These are phyloP conservation scores for Lathyrus sativus DNA, from an alignment of 306 rosid genomes.

Conservation along the genomic window DNA sequence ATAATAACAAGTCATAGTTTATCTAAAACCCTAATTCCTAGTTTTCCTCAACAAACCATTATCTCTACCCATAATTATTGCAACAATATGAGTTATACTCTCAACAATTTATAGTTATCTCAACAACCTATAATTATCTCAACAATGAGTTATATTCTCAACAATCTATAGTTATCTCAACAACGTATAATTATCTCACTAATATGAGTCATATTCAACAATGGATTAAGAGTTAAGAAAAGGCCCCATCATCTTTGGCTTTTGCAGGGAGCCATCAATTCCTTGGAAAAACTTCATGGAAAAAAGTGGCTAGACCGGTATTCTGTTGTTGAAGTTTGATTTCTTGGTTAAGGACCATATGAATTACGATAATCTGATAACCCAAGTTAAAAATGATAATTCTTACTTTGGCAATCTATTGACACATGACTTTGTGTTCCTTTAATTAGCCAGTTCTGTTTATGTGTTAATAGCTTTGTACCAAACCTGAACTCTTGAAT, in stretches of 20 bases:
- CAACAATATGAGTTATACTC: too few species aligned
- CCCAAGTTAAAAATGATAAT: neutral
- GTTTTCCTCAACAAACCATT: too few species aligned
- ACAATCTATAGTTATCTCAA: too few species aligned
- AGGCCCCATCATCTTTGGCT: neutral
- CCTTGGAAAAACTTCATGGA: neutral
- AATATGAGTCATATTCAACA: too few species aligned
- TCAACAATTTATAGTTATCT: too few species aligned
- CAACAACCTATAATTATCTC: too few species aligned
- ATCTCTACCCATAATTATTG: too few species aligned
- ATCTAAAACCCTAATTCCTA: too few species aligned
- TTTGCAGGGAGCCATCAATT: neutral
- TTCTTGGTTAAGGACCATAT: conserved; percentile 11
- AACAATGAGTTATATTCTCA: too few species aligned
- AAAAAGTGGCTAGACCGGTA: neutral
- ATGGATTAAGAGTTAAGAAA: neutral
- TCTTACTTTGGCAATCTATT: neutral
- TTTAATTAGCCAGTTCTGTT: neutral
- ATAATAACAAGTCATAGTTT: too few species aligned
- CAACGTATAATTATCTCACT: too few species aligned
- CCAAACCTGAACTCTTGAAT: neutral
- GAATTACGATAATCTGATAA: neutral
- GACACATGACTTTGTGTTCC: neutral
- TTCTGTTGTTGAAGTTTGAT: conserved; percentile 6
- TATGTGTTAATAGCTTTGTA: conserved; percentile 2